Conservation (phyloP, 805 yeast species). For the Teunomyces cretensis region DNA sequence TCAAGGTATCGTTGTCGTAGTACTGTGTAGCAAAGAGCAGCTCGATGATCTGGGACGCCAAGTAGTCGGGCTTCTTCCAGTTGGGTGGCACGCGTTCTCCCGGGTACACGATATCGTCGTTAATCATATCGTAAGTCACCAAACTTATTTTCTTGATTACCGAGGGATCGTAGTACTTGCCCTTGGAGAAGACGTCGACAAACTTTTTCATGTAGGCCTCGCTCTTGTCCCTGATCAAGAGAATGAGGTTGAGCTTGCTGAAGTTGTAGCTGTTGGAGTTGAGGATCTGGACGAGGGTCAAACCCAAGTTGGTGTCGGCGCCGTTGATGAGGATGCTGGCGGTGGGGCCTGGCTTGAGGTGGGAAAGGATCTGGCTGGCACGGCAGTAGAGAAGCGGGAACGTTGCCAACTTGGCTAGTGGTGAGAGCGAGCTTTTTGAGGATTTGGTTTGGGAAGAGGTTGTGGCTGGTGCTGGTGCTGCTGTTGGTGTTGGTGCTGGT, state of each 20-base stretch:
- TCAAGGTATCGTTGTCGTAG: slow-evolving; percentile 17
- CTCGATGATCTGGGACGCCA: slow-evolving; percentile 37
- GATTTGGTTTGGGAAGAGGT: too few relatives aligned
- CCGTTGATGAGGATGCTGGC: slow-evolving; percentile 42
- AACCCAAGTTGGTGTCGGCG: slow-evolving; percentile 40
- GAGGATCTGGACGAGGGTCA: slow-evolving; percentile 34
- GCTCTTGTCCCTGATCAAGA: slow-evolving; percentile 28
- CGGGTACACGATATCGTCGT: slow-evolving; percentile 34
- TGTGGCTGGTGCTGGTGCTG: too few relatives aligned
- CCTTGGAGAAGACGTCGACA: slow-evolving; percentile 16
- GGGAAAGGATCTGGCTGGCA: slow-evolving; percentile 35
- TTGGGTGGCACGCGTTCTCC: slow-evolving; percentile 34
- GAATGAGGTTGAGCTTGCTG: slow-evolving; percentile 26
- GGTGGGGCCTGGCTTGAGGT: slow-evolving; percentile 18
- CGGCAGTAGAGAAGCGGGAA: slow-evolving; percentile 37
- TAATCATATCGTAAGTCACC: slow-evolving; percentile 32
- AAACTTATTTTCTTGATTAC: slow-evolving; percentile 21
- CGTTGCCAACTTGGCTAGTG: slow-evolving; percentile 32
- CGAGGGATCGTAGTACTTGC: slow-evolving; percentile 21
- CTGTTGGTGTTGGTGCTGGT: too few relatives aligned
- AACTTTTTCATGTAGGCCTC: slow-evolving; percentile 19
- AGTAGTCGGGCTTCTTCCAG: slow-evolving; percentile 38
- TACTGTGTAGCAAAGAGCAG: slow-evolving; percentile 25
- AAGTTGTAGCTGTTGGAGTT: slow-evolving; percentile 27
- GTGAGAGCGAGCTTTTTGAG: slow-evolving; percentile 21